phyloP scores from a whole-genome alignment of 1,139 yeast species.

The Magnusiomyces starmeri region DNA sequence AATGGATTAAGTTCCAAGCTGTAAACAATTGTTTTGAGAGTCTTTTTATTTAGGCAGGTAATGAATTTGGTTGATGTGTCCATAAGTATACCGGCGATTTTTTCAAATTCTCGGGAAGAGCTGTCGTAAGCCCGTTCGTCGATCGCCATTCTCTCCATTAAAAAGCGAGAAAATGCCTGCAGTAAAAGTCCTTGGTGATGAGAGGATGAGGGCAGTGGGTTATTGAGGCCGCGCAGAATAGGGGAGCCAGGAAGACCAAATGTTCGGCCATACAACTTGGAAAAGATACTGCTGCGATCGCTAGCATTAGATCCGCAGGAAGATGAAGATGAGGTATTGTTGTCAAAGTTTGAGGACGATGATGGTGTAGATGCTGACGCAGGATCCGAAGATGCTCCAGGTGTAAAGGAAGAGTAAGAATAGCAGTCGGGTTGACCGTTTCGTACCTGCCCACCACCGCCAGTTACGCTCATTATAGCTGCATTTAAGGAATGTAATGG shows the following conservation, averaged over 20 bases:
- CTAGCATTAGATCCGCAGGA: too few relatives aligned
- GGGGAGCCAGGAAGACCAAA: too few relatives aligned
- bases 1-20: slow-evolving; percentile 11
- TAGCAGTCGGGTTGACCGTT: neutral
- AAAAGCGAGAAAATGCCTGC: slow-evolving; percentile 52
- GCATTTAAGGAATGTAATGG: neutral
- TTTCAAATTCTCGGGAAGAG: slow-evolving; percentile 9
- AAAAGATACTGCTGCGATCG: too few relatives aligned
- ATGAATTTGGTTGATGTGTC: slow-evolving; percentile 7
- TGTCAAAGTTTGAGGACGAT: neutral
- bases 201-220: too few relatives aligned
- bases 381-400: neutral
- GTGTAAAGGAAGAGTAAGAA: neutral
- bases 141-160: slow-evolving; percentile 43
- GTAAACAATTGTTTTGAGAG: slow-evolving; percentile 8
- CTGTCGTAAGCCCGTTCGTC: slow-evolving; percentile 35
- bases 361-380: neutral
- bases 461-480: neutral
- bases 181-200: slow-evolving; percentile 35
- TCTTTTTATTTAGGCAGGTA: slow-evolving; percentile 10
- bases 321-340: too few relatives aligned
- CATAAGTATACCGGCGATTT: slow-evolving; percentile 12
- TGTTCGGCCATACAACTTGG: too few relatives aligned
- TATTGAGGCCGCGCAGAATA: too few relatives aligned
- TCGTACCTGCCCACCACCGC: neutral